phyloP scores from a whole-genome alignment of 2,329 filamentous ascomycete genomes.

The Beauveria caledonica region DNA sequence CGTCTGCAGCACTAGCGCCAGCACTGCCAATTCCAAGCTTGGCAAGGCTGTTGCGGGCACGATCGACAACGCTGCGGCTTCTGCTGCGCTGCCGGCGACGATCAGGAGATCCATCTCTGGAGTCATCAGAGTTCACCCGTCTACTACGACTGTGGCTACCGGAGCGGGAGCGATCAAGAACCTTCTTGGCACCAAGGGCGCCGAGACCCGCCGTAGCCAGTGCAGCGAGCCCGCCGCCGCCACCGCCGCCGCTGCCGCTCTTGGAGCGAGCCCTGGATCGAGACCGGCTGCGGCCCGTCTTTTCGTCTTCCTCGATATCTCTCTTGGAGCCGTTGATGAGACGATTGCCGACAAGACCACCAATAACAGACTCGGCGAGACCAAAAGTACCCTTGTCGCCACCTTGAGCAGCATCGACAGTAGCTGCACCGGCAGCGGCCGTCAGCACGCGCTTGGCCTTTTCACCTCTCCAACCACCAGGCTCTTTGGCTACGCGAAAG shows the following conservation, averaged over 20 bases:
- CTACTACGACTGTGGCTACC: slow-evolving; percentile 47
- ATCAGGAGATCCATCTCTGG: slow-evolving; percentile 35
- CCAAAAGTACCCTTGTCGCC: slow-evolving; percentile 73
- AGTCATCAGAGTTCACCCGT: slow-evolving; percentile 38
- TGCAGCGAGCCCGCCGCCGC: slow-evolving; percentile 48
- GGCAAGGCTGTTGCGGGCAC: slow-evolving; percentile 51
- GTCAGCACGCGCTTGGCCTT: slow-evolving; percentile 90
- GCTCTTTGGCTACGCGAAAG: slow-evolving; percentile 81
- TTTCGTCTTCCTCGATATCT: slow-evolving; percentile 54
- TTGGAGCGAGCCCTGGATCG: slow-evolving; percentile 55
- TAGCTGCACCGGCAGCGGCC: slow-evolving; percentile 76
- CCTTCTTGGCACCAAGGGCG: slow-evolving; percentile 54
- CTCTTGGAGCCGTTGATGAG: slow-evolving; percentile 71
- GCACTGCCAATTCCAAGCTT: slow-evolving; percentile 52
- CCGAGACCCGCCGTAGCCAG: slow-evolving; percentile 55
- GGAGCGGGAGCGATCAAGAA: slow-evolving; percentile 41
- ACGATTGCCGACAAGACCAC: slow-evolving; percentile 78
- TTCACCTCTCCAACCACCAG: slow-evolving; percentile 80
- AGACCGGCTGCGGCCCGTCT: slow-evolving; percentile 58
- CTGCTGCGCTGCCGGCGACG: slow-evolving; percentile 41
- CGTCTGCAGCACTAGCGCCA: slow-evolving; percentile 30
- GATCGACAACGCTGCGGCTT: slow-evolving; percentile 58
- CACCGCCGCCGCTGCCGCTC: slow-evolving; percentile 31
- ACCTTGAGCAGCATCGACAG: slow-evolving; percentile 71
- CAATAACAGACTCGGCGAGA: slow-evolving; percentile 77